Evolutionary conservation across 1,284 basidiomycete species (phyloP), one percentile per base, ranked within the genome.

Genomic region (Moniliophthora roreri): DNA sequence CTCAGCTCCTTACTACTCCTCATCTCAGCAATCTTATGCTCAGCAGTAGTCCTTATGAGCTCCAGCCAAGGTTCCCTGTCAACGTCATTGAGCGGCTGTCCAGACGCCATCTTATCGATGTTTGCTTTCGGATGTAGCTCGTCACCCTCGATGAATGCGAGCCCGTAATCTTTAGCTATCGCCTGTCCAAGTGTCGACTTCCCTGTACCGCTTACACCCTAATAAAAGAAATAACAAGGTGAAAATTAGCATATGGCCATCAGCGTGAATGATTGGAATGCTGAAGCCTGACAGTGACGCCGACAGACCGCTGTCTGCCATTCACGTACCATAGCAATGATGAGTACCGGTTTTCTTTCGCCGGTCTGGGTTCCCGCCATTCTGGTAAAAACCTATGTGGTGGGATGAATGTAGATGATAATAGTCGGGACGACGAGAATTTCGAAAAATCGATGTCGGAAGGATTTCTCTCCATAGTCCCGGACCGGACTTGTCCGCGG

Each of bases 141-240:
- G 67, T 98, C 95, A 36, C 91, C 95, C 64, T 98, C 95, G 57
- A 94, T 75, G 71, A 93, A 96, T 0, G 93, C 85, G 53, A 92
- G 63, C 7, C 67, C 67, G 51, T 95, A 77, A 13, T 76, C 73
- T 35, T 71, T 62, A 11, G 89, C 81, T 23, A 96, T 74, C 3
- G 84, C 82, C 3, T 65, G 59, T 0, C 90, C 94, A 8, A 96
- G 78, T 0, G 94, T 96, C 2, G 91, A 90, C 70, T 97, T 97
- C n/a, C 95, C 94, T 39, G 89, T 84, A 20, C 86, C 89, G 1
- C 81, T 87, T 2, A 91, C 89, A 35, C 89, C 89, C 89, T 91
- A 38, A 11, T 13, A 35, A 50, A 40, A 28, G 21, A 26, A 37
- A 18, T 20, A 39, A 26, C 7, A 50, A 18, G 20, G 15, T 16